These are phyloP conservation scores for Abelmoschus esculentus DNA, from an alignment of 345 rosid genomes.

Conservation along the genomic window DNA sequence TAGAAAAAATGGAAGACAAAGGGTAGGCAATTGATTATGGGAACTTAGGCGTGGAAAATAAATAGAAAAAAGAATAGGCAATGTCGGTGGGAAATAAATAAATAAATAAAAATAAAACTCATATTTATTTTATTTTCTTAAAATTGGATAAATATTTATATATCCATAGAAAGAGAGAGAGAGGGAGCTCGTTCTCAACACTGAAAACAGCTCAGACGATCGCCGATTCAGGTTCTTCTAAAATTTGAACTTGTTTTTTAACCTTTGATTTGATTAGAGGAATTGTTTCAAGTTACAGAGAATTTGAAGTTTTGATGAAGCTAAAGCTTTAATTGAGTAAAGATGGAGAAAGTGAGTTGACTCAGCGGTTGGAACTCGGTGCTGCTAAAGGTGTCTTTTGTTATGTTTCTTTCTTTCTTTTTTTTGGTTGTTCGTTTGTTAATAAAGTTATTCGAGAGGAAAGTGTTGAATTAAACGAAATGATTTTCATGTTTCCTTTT, in stretches of 20 bases:
- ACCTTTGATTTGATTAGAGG: slow-evolving; percentile 2
- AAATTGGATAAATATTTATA: no score
- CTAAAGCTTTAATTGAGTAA: slow-evolving; percentile 29
- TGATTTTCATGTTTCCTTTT: not conserved
- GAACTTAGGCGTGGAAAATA: not conserved
- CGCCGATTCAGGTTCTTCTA: slow-evolving; percentile 6
- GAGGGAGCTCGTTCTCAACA: not conserved
- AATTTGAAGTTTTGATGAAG: slow-evolving; percentile 7
- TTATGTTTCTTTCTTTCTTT: slow-evolving; percentile 17
- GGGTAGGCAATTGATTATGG: not conserved
- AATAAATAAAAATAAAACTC: not conserved
- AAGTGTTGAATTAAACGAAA: not conserved
- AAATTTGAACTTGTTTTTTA: not conserved
- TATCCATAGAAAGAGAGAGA: not conserved
- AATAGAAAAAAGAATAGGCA: not conserved
- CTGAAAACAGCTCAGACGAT: not conserved
- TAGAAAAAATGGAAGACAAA: not conserved
- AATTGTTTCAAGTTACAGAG: slow-evolving; percentile 6
- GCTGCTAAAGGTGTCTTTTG: slow-evolving; percentile 10
- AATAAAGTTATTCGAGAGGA: slow-evolving; percentile 14
- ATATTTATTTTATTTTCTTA: no score
- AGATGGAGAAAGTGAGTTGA: slow-evolving; percentile 19
- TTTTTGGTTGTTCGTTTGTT: not conserved
- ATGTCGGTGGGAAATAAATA: slow-evolving; percentile 20
- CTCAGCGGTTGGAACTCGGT: slow-evolving; percentile 9